phyloP scores from a whole-genome alignment of 2,329 filamentous ascomycete genomes.

The Coniochaeta sp. region DNA sequence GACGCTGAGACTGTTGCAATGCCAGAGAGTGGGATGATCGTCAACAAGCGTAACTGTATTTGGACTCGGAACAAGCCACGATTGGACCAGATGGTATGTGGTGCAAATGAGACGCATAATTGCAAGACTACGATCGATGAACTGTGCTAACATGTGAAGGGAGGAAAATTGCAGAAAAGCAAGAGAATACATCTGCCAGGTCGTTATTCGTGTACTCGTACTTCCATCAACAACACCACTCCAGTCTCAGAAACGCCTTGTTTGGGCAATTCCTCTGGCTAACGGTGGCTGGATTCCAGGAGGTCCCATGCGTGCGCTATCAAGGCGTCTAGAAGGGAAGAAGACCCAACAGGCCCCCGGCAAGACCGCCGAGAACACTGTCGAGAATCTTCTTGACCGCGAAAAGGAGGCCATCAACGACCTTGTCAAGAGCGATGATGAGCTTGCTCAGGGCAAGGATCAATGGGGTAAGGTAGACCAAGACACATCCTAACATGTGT shows the following conservation, averaged over 20 bases:
- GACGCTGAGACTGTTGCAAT: neutral
- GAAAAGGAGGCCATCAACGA: slow-evolving; percentile 15
- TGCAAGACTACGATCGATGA: neutral
- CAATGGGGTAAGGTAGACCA: slow-evolving; percentile 14
- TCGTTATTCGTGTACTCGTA: neutral
- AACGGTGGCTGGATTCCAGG: neutral
- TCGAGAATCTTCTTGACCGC: slow-evolving; percentile 14
- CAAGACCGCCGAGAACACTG: slow-evolving; percentile 12
- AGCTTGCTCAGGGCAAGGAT: slow-evolving; percentile 15
- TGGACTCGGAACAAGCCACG: neutral
- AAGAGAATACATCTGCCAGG: neutral
- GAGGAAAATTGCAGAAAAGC: neutral
- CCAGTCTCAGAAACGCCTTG: neutral
- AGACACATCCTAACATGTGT: slow-evolving; percentile 10
- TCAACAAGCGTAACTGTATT: neutral
- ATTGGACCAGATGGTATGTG: neutral
- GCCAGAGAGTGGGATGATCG: neutral
- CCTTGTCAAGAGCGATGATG: slow-evolving; percentile 14
- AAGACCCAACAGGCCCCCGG: slow-evolving; percentile 10
- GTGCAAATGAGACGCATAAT: neutral
- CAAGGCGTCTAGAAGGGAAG: neutral
- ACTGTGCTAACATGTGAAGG: neutral
- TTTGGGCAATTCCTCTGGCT: neutral
- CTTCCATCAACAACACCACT: neutral
- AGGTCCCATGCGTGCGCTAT: neutral